Percentiles rank a stretch among this genome's conserved stretches.
These are phyloP conservation scores for Leccinum barrowsii DNA, from an alignment of 768 basidiomycete genomes.

Conservation along the genomic window DNA sequence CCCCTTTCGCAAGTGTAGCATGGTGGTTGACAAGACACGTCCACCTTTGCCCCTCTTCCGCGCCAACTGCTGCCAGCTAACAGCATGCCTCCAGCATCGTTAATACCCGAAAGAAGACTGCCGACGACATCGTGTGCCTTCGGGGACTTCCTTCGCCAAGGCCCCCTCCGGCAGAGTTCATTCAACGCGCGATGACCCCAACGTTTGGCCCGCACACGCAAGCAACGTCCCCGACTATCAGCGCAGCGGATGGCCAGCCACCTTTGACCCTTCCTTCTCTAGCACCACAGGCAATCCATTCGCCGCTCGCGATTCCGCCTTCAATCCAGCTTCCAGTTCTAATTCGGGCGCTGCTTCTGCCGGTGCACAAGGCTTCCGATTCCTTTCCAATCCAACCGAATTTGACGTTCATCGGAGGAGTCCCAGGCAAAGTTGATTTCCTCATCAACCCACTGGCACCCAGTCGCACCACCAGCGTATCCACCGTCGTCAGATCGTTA, in stretches of 20 bases:
- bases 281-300: not conserved
- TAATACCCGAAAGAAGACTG: no score
- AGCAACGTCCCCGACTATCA: constrained; percentile 38
- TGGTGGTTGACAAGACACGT: no score
- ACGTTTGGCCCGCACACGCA: constrained; percentile 31
- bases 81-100: no score
- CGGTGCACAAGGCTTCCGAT: not conserved
- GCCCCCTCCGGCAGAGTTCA: no score
- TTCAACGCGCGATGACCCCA: no score
- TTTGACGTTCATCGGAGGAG: not conserved
- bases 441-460: not conserved
- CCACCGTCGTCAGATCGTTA: constrained; percentile 10
- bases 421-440: not conserved
- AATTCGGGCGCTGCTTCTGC: not conserved
- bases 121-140: no score
- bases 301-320: not conserved
- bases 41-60: no score
- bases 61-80: no score
- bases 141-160: no score
- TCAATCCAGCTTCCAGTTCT: not conserved
- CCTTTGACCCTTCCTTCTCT: constrained; percentile 15
- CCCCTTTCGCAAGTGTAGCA: constrained; percentile 21
- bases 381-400: not conserved
- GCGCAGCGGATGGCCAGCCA: constrained; percentile 30
- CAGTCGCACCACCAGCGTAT: constrained; percentile 1